Conservation (phyloP, 441 rosid genomes). For the Gossypium davidsonii region DNA sequence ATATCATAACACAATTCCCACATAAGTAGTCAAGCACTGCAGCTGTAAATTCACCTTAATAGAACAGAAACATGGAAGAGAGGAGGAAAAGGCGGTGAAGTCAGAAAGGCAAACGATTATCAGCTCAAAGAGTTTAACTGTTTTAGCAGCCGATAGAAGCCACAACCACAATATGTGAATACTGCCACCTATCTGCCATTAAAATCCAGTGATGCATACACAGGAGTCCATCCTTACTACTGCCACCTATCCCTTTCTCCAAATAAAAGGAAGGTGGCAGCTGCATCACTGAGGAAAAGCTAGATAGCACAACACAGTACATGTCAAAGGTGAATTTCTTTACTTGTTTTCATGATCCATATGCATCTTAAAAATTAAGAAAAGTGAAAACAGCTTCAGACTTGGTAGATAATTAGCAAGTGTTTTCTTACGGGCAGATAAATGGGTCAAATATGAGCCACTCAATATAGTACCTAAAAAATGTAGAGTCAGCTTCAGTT, state of each 20-base stretch:
- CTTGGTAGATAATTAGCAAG: not conserved
- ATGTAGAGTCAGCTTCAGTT: slow-evolving; percentile 27
- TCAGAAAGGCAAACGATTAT: too few relatives aligned
- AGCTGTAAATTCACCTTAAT: too few relatives aligned
- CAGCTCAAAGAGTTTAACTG: too few relatives aligned
- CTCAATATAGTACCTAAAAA: slow-evolving; percentile 61
- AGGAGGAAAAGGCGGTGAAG: too few relatives aligned
- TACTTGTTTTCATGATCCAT: not conserved
- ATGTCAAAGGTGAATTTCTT: not conserved
- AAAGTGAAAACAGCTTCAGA: not conserved
- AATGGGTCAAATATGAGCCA: not conserved
- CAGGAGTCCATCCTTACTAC: not conserved
- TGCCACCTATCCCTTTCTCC: not conserved
- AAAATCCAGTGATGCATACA: not conserved
- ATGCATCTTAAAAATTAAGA: not conserved
- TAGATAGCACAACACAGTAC: not conserved
- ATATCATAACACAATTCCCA: not conserved
- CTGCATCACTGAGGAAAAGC: too few relatives aligned
- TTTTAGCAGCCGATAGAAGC: too few relatives aligned
- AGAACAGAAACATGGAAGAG: too few relatives aligned
- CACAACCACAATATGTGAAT: too few relatives aligned
- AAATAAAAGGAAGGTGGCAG: not conserved
- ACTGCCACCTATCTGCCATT: not conserved
- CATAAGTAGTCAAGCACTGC: not conserved
- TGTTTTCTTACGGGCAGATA: not conserved